Conservation (phyloP, 1,284 basidiomycete genomes). For the Sporisorium graminicola region DNA sequence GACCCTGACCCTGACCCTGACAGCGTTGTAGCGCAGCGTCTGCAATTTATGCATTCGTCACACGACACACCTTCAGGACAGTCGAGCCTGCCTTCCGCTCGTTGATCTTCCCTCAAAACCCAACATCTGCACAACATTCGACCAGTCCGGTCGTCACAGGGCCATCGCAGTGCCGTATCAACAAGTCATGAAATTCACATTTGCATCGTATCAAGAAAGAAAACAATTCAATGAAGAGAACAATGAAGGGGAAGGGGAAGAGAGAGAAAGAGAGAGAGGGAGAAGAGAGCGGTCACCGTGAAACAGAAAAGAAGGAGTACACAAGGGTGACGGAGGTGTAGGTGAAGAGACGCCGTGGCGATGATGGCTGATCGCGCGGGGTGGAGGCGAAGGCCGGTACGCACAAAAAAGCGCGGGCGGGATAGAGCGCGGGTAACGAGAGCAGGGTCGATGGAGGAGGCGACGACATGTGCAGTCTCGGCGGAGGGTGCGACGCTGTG, state of each 20-base stretch:
- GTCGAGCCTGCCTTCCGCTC: too few species aligned
- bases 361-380: background rate
- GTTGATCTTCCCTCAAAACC: too few species aligned
- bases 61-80: too few species aligned
- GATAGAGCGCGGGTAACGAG: too few species aligned
- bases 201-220: constrained; percentile 16
- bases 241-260: background rate
- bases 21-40: too few species aligned
- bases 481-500: too few species aligned
- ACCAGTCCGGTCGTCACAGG: background rate
- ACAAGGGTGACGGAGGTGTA: background rate
- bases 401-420: background rate
- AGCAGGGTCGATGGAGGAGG: too few species aligned
- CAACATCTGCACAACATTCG: too few species aligned
- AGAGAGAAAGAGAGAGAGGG: background rate
- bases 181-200: constrained; percentile 6
- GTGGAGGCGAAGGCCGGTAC: background rate
- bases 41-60: too few species aligned
- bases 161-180: background rate
- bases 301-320: background rate
- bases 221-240: constrained; percentile 5
- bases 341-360: background rate
- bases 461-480: too few species aligned
- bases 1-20: too few species aligned
- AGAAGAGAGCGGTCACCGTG: background rate